Percentiles rank a stretch among this genome's conserved stretches.
Evolutionary conservation across 768 basidiomycete genomes (phyloP).

Genomic region (Cystobasidium ongulense): DNA sequence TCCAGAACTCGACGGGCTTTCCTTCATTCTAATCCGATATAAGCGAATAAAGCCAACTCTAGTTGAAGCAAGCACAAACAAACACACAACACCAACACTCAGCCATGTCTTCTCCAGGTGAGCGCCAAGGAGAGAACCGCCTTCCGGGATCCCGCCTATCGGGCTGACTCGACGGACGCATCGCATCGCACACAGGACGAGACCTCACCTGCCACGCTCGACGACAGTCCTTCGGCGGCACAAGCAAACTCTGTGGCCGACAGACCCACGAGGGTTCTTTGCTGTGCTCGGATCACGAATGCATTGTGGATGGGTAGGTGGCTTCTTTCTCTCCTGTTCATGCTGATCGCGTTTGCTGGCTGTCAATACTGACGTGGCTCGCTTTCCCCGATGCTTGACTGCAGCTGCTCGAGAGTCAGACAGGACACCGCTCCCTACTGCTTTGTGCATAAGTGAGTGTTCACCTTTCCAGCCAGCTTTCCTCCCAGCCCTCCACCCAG

Average conservation of each 20-base stretch:
- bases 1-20: neutral
- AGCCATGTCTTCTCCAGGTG: conserved; percentile 24
- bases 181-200: conserved; percentile 18
- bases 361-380: neutral
- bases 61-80: neutral
- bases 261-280: neutral
- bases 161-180: neutral
- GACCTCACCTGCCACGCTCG: conserved; percentile 30
- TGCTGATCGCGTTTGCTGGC: neutral
- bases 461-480: neutral
- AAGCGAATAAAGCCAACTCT: neutral
- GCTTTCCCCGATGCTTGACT: neutral
- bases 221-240: neutral
- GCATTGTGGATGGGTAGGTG: conserved; percentile 20
- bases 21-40: neutral
- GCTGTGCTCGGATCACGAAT: conserved; percentile 28
- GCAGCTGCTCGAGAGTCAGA: conserved; percentile 24
- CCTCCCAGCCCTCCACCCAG: neutral
- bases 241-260: conserved; percentile 24
- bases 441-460: conserved; percentile 31
- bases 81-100: neutral
- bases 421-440: conserved; percentile 26
- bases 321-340: neutral
- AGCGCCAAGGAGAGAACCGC: neutral
- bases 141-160: neutral